A percentile compares a stretch with the other conserved stretches of the same genome.
These are phyloP conservation scores for Lichenothelia convexa DNA, from an alignment of 495 filamentous ascomycete genomes.

Conservation along the genomic window DNA sequence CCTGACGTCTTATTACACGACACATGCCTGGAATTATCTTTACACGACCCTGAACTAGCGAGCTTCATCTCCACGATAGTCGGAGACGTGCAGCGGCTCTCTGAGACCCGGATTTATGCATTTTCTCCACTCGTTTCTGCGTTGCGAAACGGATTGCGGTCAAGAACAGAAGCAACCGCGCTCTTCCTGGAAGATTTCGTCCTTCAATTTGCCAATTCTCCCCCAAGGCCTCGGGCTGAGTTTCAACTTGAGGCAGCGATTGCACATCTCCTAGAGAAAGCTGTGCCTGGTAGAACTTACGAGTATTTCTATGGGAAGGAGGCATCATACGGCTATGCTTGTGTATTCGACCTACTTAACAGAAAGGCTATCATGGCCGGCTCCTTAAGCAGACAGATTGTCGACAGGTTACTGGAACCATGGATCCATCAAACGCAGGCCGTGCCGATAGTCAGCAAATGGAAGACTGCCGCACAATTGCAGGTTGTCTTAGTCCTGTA, in stretches of 20 bases:
- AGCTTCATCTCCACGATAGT: conserved; percentile 3
- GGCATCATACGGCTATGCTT: conserved; percentile 22
- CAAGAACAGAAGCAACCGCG: conserved; percentile 1
- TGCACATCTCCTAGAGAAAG: conserved; percentile 10
- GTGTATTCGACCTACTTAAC: conserved; percentile 25
- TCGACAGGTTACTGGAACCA: conserved; percentile 19
- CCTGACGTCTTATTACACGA: conserved; percentile 15
- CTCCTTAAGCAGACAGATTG: conserved; percentile 8
- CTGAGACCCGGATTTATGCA: conserved; percentile 14
- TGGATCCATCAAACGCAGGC: conserved; percentile 23
- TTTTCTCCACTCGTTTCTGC: conserved; percentile 13
- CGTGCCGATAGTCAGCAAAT: conserved; percentile 24
- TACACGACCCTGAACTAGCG: not conserved
- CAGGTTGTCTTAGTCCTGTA: conserved; percentile 24
- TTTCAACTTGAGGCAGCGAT: conserved; percentile 20
- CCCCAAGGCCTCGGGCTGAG: conserved; percentile 18
- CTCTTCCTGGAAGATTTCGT: conserved; percentile 15
- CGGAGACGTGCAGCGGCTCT: conserved; percentile 9
- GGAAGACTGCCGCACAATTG: conserved; percentile 27
- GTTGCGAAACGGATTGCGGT: conserved; percentile 11
- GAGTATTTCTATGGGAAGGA: conserved; percentile 23
- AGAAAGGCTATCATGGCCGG: conserved; percentile 14
- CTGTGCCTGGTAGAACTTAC: conserved; percentile 13
- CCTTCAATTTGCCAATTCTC: conserved; percentile 13
- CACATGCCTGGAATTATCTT: conserved; percentile 5